Evolutionary conservation across 163 green algal genomes (phyloP).

Genomic region (Chlorella variabilis): DNA sequence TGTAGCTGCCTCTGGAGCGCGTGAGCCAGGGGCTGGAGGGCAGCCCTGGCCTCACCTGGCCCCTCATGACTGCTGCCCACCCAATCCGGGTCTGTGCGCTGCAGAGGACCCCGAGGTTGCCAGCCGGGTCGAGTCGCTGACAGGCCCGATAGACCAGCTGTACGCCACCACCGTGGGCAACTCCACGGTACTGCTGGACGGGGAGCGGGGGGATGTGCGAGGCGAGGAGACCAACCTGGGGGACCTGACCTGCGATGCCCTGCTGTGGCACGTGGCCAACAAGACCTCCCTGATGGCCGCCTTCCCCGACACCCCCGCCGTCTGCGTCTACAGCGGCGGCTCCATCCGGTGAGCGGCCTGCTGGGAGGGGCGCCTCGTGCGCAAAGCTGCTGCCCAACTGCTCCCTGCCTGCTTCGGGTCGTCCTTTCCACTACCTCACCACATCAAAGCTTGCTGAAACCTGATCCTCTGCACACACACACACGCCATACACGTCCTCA

Average conservation of each 20-base stretch:
- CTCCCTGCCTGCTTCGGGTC: too few relatives aligned
- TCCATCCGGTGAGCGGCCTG: slow-evolving; percentile 16
- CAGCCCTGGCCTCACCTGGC: too few relatives aligned
- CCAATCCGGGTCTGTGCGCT: too few relatives aligned
- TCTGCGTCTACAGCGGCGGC: slow-evolving; percentile 17
- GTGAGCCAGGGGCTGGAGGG: too few relatives aligned
- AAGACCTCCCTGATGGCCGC: neutral
- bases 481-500: too few relatives aligned
- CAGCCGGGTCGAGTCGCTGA: neutral
- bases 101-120: slow-evolving; percentile 5
- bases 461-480: too few relatives aligned
- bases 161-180: neutral
- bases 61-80: too few relatives aligned
- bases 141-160: neutral
- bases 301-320: neutral
- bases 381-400: neutral
- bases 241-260: slow-evolving; percentile 4
- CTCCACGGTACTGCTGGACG: neutral
- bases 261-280: neutral
- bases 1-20: too few relatives aligned
- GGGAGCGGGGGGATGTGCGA: neutral
- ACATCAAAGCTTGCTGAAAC: too few relatives aligned
- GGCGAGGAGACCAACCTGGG: slow-evolving; percentile 16
- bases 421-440: too few relatives aligned
- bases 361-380: too few relatives aligned